Percentiles rank a stretch among this genome's conserved stretches.
Conservation (phyloP, 805 yeast genomes). For the Saturnispora mendoncae region DNA sequence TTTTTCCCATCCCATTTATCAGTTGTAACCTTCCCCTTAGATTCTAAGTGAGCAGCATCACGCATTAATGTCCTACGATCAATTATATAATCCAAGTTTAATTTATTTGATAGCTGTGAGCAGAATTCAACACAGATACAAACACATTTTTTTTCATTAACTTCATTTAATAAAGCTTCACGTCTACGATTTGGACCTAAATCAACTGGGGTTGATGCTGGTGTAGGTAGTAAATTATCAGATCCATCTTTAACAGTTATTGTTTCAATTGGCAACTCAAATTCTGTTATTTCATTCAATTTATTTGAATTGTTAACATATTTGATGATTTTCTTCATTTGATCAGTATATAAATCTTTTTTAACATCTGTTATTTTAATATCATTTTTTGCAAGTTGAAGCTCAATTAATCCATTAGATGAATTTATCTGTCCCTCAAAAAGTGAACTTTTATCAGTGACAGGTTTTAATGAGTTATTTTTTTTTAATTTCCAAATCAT, state of each 20-base stretch:
- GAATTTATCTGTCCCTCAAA: slow-evolving; percentile 1
- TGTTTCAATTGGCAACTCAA: not conserved
- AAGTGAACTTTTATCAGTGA: slow-evolving; percentile 1
- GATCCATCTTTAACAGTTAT: not conserved
- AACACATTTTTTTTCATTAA: slow-evolving; percentile 38
- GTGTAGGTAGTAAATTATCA: not conserved
- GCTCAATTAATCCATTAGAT: slow-evolving; percentile 1
- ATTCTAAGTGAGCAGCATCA: slow-evolving; percentile 33
- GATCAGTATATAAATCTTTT: not conserved
- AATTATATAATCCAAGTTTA: slow-evolving; percentile 33
- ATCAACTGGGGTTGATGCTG: slow-evolving; percentile 14
- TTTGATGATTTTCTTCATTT: not conserved
- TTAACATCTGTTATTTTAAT: not conserved
- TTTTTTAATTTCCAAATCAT: slow-evolving; percentile 8
- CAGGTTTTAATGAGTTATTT: not conserved
- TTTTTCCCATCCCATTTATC: slow-evolving; percentile 11
- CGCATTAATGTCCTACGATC: slow-evolving; percentile 48
- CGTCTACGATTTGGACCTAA: slow-evolving; percentile 24
- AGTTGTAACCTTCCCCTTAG: slow-evolving; percentile 21
- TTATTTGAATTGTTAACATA: not conserved
- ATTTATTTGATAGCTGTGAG: slow-evolving; percentile 31
- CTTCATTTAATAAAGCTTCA: slow-evolving; percentile 29
- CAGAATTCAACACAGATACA: slow-evolving; percentile 35
- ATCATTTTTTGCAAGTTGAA: not conserved
- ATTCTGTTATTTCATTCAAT: not conserved